Evolutionary conservation across 108 stramenopile genomes (phyloP), one percentile per base, ranked within the genome.

Genomic region (Cylindrotheca closterium): DNA sequence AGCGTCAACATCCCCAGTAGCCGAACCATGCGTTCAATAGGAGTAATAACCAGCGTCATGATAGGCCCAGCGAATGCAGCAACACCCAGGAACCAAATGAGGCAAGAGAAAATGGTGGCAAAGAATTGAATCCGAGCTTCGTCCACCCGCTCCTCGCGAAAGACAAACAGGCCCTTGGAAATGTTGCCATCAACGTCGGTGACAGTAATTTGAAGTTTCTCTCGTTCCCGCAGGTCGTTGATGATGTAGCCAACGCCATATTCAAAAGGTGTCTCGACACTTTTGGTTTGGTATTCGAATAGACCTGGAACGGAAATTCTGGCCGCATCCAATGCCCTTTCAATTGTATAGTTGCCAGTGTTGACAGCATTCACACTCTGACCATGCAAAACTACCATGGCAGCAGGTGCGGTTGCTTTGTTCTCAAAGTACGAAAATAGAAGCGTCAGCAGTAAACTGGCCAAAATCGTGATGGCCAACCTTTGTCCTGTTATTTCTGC

Each of bases 21-120:
- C 23, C 79, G 57, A 19, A 90, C 83, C 82, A 89, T 89, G 8
- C 88, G 67, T 67, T 93, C 92, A 46, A 93, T 93, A 19, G 92
- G 92, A 8, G 73, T 84, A 42, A 91, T 79, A 45, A 89, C 86
- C 63, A 87, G 60, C 7, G 55, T 51, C 70, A 77, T 79, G 49
- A 90, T 78, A 60, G 92, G 92, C 48, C 88, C 87, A 4, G 83
- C 85, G 79, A 93, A 90, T 8, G 81, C 76, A 33, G 79, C 74
- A 24, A 88, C 87, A 4, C 81, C 92, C 53, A 88, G 65, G 22
- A 84, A 79, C 92, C 92, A 93, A 19, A 85, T 55, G 7, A 88
- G 2, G 5, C 89, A 55, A 46, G 87, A 58, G 54, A 86, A 84
- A 47, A 89, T 58, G 3, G 78, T 83, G 4, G 69, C 49, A 19